Conservation (phyloP, 2,329 filamentous ascomycete genomes). For the Talaromyces sp. region DNA sequence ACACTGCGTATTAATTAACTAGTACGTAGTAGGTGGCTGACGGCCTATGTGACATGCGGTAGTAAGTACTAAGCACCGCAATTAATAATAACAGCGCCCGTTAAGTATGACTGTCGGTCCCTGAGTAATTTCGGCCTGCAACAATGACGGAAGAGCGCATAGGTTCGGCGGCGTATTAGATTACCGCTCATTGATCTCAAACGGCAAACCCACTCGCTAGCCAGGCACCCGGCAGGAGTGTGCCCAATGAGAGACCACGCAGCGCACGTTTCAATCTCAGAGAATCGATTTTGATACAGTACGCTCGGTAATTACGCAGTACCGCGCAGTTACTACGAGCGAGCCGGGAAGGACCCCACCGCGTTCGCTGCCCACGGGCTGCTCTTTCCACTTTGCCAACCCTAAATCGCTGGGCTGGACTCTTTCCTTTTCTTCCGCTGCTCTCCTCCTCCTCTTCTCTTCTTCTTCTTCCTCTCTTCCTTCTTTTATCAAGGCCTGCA, state of each 20-base stretch:
- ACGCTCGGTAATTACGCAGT: constrained; percentile 1
- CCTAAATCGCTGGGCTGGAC: constrained; percentile 7
- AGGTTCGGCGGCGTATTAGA: constrained; percentile 1
- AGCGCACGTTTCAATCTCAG: neutral
- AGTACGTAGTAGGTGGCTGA: too few species aligned
- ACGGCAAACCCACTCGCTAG: constrained; percentile 4
- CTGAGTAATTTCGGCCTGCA: neutral
- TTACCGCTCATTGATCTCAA: constrained; percentile 11
- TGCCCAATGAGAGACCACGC: neutral
- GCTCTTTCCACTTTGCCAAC: constrained; percentile 11
- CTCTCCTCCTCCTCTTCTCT: neutral
- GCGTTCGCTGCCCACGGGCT: neutral
- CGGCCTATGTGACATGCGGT: neutral
- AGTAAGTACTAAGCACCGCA: neutral
- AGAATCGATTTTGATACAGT: neutral
- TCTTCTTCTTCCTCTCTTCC: constrained; percentile 5
- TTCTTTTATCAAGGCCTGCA: constrained; percentile 13
- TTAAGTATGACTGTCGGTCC: neutral
- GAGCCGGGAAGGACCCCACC: constrained; percentile 7
- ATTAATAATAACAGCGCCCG: neutral
- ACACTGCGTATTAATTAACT: neutral
- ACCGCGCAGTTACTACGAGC: neutral
- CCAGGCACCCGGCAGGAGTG: neutral
- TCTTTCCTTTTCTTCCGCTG: constrained; percentile 4
- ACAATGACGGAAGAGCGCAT: constrained; percentile 3